Conservation (phyloP, 2,329 filamentous ascomycete species). For the Apiospora arundinis region DNA sequence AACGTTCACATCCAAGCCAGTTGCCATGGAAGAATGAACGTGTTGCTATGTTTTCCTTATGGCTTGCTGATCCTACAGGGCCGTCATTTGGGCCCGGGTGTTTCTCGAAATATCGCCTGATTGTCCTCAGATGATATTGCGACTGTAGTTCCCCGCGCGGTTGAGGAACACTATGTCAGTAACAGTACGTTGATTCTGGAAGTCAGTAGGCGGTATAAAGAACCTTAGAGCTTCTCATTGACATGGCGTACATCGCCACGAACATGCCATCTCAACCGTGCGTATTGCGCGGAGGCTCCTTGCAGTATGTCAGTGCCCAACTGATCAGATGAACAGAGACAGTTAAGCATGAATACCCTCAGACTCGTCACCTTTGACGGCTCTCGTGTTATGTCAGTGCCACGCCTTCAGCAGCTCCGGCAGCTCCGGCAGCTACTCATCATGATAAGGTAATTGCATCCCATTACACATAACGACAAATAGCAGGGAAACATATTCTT, state of each 20-base stretch:
- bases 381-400: not conserved
- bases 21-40: not conserved
- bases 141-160: not conserved
- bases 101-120: not conserved
- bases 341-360: not conserved
- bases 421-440: not conserved
- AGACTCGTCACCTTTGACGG: not conserved
- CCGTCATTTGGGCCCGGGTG: not conserved
- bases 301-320: not conserved
- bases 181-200: not conserved
- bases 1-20: not conserved
- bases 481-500: no score
- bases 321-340: not conserved
- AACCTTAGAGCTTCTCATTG: not conserved
- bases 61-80: no score
- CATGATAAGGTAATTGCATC: not conserved
- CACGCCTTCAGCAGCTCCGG: not conserved
- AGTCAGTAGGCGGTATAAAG: not conserved
- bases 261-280: not conserved
- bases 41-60: no score
- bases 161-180: not conserved
- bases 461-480: not conserved
- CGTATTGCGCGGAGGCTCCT: not conserved
- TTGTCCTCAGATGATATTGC: not conserved
- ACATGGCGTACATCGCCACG: not conserved